phyloP scores from a whole-genome alignment of 148 eudicot genomes.

The Linanthus parryae region DNA sequence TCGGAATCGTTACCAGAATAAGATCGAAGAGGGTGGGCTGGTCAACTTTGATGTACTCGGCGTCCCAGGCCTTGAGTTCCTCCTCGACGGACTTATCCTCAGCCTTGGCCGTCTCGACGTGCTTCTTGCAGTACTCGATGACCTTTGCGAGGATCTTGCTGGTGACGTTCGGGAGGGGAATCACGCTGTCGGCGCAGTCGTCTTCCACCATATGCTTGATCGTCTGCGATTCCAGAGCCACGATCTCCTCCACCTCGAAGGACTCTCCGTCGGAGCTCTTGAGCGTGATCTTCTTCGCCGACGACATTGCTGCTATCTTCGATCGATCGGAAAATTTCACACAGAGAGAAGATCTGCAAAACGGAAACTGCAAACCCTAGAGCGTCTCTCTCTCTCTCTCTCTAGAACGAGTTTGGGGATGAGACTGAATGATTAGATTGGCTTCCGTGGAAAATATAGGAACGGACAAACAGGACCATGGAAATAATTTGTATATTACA shows the following conservation, averaged over 20 bases:
- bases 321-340: too few relatives aligned
- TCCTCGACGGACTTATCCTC: background rate
- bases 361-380: too few relatives aligned
- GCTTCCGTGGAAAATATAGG: too few relatives aligned
- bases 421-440: too few relatives aligned
- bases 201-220: conserved; percentile 12
- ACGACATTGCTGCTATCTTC: too few relatives aligned
- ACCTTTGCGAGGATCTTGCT: conserved; percentile 7
- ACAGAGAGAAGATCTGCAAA: too few relatives aligned
- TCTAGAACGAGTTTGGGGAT: too few relatives aligned
- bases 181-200: conserved; percentile 2
- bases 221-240: conserved; percentile 4
- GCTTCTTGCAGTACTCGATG: conserved; percentile 12
- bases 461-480: too few relatives aligned
- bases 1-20: conserved; percentile 12
- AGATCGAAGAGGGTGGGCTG: conserved; percentile 11
- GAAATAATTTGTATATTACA: too few relatives aligned
- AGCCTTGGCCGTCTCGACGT: background rate
- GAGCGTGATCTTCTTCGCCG: background rate
- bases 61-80: conserved; percentile 4
- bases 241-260: conserved; percentile 3
- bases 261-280: conserved; percentile 2
- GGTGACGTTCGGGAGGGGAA: conserved; percentile 8
- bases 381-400: too few relatives aligned
- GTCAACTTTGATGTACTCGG: conserved; percentile 8